phyloP scores from a whole-genome alignment of 1,139 yeast species.

The Yamadazyma aaseri region DNA sequence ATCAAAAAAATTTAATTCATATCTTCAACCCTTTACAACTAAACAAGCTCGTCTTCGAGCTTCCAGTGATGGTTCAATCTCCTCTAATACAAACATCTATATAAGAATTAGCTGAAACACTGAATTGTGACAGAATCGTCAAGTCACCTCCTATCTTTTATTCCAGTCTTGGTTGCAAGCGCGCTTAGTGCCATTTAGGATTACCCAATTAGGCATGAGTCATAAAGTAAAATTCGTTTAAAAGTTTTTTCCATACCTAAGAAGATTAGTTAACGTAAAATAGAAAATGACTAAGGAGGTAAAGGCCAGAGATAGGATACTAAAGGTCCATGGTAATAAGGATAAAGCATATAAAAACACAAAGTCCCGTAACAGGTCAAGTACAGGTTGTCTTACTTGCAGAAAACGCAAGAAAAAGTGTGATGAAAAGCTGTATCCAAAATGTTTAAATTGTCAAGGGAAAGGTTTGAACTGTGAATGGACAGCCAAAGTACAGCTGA shows the following conservation, averaged over 20 bases:
- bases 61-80: too few species aligned
- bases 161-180: conserved; percentile 23
- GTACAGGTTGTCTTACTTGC: conserved; percentile 43
- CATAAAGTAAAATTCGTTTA: conserved; percentile 8
- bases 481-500: conserved; percentile 30
- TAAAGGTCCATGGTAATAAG: not conserved
- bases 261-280: not conserved
- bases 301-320: conserved; percentile 3
- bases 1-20: too few species aligned
- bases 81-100: too few species aligned
- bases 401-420: conserved; percentile 41
- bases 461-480: conserved; percentile 30
- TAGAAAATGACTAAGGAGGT: not conserved
- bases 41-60: too few species aligned
- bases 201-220: conserved; percentile 30
- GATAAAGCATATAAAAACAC: not conserved
- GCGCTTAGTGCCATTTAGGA: conserved; percentile 23
- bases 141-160: too few species aligned
- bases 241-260: conserved; percentile 1
- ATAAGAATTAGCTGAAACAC: too few species aligned
- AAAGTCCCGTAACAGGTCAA: conserved; percentile 23
- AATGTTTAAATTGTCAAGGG: conserved; percentile 29
- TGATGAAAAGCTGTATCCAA: conserved; percentile 38
- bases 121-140: too few species aligned
- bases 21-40: too few species aligned